Evolutionary conservation across 345 rosid species (phyloP).

Genomic region (Hibiscus syriacus): DNA sequence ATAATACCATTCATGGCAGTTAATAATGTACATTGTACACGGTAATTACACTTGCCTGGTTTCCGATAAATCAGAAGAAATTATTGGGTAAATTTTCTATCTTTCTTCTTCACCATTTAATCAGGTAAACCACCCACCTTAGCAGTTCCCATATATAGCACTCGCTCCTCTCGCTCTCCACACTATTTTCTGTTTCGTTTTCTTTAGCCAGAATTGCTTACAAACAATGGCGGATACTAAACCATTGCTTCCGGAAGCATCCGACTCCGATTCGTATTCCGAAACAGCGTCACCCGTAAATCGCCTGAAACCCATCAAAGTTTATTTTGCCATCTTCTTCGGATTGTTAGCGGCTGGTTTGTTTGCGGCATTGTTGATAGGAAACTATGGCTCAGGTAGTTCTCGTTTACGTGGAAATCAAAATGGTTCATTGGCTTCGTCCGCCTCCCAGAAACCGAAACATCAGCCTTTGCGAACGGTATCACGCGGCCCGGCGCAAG

Average conservation of each 20-base stretch:
- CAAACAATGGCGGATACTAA: slow-evolving; percentile 19
- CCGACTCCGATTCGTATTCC: slow-evolving; percentile 7
- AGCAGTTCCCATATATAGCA: background rate
- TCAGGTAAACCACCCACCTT: background rate
- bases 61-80: background rate
- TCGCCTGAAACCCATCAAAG: slow-evolving; percentile 21
- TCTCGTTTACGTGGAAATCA: background rate
- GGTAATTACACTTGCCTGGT: background rate
- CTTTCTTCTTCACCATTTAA: background rate
- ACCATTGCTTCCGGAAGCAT: slow-evolving; percentile 10
- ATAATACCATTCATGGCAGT: background rate
- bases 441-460: background rate
- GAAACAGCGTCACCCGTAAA: slow-evolving; percentile 3
- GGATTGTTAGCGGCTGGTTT: slow-evolving; percentile 33
- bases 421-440: background rate
- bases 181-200: background rate
- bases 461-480: slow-evolving; percentile 7
- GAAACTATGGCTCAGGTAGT: background rate
- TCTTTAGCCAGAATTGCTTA: background rate
- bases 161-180: background rate
- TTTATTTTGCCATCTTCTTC: slow-evolving; percentile 11
- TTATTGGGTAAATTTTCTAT: background rate
- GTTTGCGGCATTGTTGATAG: slow-evolving; percentile 19
- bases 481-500: slow-evolving; percentile 45
- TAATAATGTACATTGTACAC: background rate